Evolutionary conservation across 148 eudicot species (phyloP).

Genomic region (Agrostemma githago): DNA sequence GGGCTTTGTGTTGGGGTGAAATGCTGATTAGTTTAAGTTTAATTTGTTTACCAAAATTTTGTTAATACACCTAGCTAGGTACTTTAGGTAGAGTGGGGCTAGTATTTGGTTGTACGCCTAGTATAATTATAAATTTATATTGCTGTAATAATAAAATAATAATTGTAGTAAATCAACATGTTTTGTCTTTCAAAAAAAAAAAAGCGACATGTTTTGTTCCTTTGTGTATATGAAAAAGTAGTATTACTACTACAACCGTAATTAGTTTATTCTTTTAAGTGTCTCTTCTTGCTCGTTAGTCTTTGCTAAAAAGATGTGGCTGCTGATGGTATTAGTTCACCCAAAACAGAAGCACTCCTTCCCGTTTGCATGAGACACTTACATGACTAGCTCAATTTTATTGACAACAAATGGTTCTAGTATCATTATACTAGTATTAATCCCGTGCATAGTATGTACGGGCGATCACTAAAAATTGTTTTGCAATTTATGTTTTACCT

Average conservation of each 20-base stretch:
- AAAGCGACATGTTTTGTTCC: neutral
- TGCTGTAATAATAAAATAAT: neutral
- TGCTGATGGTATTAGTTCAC: too few relatives aligned
- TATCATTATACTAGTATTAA: too few relatives aligned
- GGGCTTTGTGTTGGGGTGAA: slow-evolving; percentile 7
- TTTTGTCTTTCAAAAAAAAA: neutral
- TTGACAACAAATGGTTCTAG: too few relatives aligned
- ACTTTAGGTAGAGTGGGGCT: slow-evolving; percentile 9
- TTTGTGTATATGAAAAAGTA: neutral
- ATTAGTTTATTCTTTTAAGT: neutral
- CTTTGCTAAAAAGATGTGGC: too few relatives aligned
- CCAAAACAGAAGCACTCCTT: too few relatives aligned
- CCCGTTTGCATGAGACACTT: too few relatives aligned
- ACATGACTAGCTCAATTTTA: too few relatives aligned
- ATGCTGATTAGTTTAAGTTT: neutral
- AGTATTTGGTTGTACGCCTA: slow-evolving; percentile 7
- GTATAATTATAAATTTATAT: neutral
- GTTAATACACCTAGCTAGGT: neutral
- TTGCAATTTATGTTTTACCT: too few relatives aligned
- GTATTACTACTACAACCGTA: too few relatives aligned
- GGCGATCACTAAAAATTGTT: too few relatives aligned
- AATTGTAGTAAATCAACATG: neutral
- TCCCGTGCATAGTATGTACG: too few relatives aligned
- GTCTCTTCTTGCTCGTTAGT: too few relatives aligned
- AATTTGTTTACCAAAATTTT: slow-evolving; percentile 7